phyloP scores from a whole-genome alignment of 1,139 yeast genomes.

The Lodderomyces beijingensis region DNA sequence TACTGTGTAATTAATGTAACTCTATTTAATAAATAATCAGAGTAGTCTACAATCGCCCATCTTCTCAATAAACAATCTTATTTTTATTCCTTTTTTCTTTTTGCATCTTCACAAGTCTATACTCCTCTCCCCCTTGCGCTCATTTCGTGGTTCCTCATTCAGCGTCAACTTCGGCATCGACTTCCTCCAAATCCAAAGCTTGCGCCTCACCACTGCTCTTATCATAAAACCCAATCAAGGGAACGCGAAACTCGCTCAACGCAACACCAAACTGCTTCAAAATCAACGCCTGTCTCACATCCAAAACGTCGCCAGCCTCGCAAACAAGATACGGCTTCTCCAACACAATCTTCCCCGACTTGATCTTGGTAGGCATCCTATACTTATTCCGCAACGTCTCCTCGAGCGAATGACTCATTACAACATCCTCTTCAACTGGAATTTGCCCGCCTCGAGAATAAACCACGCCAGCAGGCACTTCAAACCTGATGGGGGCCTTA shows the following conservation, averaged over 20 bases:
- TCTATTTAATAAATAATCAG: too few species aligned
- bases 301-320: conserved; percentile 71
- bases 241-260: conserved; percentile 83
- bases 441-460: conserved; percentile 95
- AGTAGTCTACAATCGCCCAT: too few species aligned
- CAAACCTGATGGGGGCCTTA: conserved; percentile 75
- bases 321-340: conserved; percentile 79
- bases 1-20: too few species aligned
- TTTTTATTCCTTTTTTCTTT: background rate
- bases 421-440: conserved; percentile 87
- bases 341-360: conserved; percentile 79
- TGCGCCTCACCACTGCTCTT: conserved; percentile 1
- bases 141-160: background rate
- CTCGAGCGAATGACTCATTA: conserved; percentile 94
- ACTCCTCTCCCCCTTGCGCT: background rate
- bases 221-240: conserved; percentile 71
- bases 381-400: conserved; percentile 83
- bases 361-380: conserved; percentile 88
- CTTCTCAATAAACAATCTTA: too few species aligned
- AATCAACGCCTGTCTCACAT: conserved; percentile 87
- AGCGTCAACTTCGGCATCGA: conserved; percentile 1
- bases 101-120: background rate
- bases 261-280: conserved; percentile 96
- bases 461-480: conserved; percentile 83
- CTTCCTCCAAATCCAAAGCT: background rate